A percentile compares a stretch with the other conserved stretches of the same genome.
Conservation (phyloP, 257 asterid genomes). For the Henckelia pumila region DNA sequence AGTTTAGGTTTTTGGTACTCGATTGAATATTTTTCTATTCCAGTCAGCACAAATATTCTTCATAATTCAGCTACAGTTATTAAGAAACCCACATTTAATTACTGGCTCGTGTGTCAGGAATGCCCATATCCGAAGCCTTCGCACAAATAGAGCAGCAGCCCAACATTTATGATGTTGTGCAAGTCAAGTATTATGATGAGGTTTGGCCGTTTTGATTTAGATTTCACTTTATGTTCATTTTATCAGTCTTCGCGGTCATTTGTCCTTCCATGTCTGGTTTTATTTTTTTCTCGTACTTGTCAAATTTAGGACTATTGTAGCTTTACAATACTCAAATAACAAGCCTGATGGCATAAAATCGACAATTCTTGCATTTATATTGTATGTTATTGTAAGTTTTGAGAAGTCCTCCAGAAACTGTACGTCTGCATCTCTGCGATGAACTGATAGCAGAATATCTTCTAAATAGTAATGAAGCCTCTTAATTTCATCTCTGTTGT, state of each 20-base stretch:
- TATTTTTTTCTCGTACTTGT: no score
- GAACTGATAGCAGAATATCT: neutral
- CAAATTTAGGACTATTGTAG: neutral
- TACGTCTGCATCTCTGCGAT: no score
- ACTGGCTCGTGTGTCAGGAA: conserved; percentile 46
- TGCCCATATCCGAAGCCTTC: conserved; percentile 87
- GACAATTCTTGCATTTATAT: conserved; percentile 2
- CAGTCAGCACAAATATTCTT: neutral
- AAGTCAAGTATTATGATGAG: conserved; percentile 86
- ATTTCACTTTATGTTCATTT: neutral
- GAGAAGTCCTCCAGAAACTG: neutral
- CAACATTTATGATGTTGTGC: conserved; percentile 72
- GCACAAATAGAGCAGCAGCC: conserved; percentile 85
- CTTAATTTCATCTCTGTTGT: conserved; percentile 21
- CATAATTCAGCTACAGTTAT: neutral
- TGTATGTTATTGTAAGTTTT: neutral
- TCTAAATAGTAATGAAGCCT: conserved; percentile 2
- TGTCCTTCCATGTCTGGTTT: neutral
- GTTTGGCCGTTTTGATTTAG: conserved; percentile 34
- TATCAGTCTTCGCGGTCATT: neutral
- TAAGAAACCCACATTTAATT: no score
- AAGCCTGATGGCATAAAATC: neutral
- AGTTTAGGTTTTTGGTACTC: neutral
- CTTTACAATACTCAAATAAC: neutral
- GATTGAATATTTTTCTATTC: neutral